Conservation (phyloP, 169 alveolate genomes). For the Cryptosporidium parvum region DNA sequence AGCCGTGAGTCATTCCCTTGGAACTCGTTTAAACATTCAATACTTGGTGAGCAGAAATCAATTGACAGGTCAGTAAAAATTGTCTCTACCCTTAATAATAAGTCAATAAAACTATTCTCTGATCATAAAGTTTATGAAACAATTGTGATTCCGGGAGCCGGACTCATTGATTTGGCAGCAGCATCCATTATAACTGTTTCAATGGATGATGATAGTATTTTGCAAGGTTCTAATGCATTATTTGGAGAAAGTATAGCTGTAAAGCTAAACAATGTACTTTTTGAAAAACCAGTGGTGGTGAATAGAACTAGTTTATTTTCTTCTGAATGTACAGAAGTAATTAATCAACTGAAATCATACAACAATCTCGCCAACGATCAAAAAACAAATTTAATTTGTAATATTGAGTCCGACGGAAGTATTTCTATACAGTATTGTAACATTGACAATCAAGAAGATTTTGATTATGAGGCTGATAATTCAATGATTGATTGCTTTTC, state of each 20-base stretch:
- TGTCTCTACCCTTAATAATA: not conserved
- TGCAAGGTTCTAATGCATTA: not conserved
- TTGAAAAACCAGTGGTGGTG: constrained; percentile 27
- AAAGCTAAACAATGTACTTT: constrained; percentile 27
- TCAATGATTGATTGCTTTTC: constrained; percentile 43
- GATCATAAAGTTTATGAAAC: constrained; percentile 82
- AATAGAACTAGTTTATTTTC: not conserved
- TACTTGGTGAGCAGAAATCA: constrained; percentile 73
- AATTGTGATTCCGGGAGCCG: constrained; percentile 83
- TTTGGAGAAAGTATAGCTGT: not conserved
- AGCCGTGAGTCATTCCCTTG: constrained; percentile 82
- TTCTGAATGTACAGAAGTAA: not conserved
- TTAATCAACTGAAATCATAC: constrained; percentile 11
- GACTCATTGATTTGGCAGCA: constrained; percentile 80
- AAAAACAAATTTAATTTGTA: constrained; percentile 34
- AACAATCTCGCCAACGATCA: not conserved
- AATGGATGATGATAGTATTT: not conserved
- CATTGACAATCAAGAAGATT: not conserved
- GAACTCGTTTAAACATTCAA: constrained; percentile 81
- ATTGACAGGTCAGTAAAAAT: not conserved
- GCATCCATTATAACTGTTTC: constrained; percentile 72
- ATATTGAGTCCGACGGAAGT: constrained; percentile 35
- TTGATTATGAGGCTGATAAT: not conserved
- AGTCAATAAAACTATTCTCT: constrained; percentile 78
- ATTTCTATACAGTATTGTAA: constrained; percentile 9